Percentiles rank a stretch among this genome's conserved stretches.
Conservation (phyloP, 768 basidiomycete species). For the Pholiota microspora region DNA sequence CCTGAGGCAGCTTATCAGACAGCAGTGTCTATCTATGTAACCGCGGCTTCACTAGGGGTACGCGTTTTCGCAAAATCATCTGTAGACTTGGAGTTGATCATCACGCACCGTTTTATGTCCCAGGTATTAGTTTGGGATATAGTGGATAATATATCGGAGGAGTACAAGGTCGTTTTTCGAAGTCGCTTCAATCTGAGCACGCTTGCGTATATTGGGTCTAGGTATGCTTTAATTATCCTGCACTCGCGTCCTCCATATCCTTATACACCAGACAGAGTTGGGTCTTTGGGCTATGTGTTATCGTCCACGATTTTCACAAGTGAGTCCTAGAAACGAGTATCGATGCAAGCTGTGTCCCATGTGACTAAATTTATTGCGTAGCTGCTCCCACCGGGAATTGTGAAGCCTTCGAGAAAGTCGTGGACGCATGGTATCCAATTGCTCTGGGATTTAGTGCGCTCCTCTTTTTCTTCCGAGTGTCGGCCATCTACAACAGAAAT, state of each 20-base stretch:
- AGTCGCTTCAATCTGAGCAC: constrained; percentile 17
- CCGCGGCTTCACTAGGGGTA: constrained; percentile 19
- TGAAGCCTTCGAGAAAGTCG: constrained; percentile 4
- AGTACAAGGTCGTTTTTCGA: constrained; percentile 20
- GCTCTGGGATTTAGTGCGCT: constrained; percentile 19
- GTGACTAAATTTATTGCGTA: not conserved
- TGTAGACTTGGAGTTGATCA: not conserved
- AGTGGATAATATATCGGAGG: constrained; percentile 17
- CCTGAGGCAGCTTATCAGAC: constrained; percentile 24
- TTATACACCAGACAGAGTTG: not conserved
- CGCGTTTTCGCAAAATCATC: not conserved
- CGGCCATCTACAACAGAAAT: constrained; percentile 22
- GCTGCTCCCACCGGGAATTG: constrained; percentile 16
- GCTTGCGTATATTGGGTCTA: constrained; percentile 23
- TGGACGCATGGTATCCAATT: constrained; percentile 16
- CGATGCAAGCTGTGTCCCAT: not conserved
- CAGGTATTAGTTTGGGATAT: constrained; percentile 30
- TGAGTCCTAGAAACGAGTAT: not conserved
- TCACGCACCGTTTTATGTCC: not conserved
- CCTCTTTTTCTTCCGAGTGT: constrained; percentile 27
- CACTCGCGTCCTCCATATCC: not conserved
- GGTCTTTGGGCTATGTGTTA: constrained; percentile 1
- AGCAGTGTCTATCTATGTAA: constrained; percentile 26
- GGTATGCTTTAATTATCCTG: constrained; percentile 13
- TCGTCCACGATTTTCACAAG: constrained; percentile 2